A percentile compares a stretch with the other conserved stretches of the same genome.
Conservation (phyloP, 1,284 basidiomycete genomes). For the Tilletia indica region DNA sequence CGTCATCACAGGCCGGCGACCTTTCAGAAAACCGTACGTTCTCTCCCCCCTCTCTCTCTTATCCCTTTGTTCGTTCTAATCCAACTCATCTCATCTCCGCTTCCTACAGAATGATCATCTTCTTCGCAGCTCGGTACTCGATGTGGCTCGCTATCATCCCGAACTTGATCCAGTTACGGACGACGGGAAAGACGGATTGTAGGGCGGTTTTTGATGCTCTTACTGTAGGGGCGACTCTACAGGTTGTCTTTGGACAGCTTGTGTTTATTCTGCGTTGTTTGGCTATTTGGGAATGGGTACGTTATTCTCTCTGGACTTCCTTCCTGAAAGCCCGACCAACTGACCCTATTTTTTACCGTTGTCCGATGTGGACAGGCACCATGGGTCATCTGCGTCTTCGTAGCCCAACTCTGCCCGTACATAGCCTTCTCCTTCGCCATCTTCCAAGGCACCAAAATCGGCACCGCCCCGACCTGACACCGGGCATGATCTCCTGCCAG, state of each 20-base stretch:
- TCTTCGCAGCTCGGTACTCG: constrained; percentile 6
- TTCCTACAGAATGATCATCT: constrained; percentile 17
- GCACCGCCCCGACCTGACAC: constrained; percentile 9
- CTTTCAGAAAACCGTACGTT: constrained; percentile 5
- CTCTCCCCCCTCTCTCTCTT: no score
- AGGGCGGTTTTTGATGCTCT: neutral
- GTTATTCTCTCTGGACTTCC: neutral
- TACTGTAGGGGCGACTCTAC: constrained; percentile 8
- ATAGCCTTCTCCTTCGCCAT: constrained; percentile 21
- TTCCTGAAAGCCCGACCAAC: no score
- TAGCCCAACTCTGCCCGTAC: constrained; percentile 8
- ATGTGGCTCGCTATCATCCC: constrained; percentile 18
- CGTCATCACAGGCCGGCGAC: constrained; percentile 2
- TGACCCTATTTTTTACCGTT: neutral
- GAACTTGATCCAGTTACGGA: constrained; percentile 6
- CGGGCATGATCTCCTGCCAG: constrained; percentile 17
- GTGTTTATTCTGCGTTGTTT: constrained; percentile 10
- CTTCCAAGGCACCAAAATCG: constrained; percentile 4
- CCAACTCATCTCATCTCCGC: no score
- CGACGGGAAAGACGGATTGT: neutral
- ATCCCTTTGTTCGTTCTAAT: no score
- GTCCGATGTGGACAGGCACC: neutral
- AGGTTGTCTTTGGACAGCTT: constrained; percentile 16
- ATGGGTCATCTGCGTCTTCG: constrained; percentile 16
- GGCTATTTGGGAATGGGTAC: constrained; percentile 15